Base-by-base conservation (phyloP, 2,329 filamentous ascomycete genomes). In the Chaetomiaceae sp. region DNA sequence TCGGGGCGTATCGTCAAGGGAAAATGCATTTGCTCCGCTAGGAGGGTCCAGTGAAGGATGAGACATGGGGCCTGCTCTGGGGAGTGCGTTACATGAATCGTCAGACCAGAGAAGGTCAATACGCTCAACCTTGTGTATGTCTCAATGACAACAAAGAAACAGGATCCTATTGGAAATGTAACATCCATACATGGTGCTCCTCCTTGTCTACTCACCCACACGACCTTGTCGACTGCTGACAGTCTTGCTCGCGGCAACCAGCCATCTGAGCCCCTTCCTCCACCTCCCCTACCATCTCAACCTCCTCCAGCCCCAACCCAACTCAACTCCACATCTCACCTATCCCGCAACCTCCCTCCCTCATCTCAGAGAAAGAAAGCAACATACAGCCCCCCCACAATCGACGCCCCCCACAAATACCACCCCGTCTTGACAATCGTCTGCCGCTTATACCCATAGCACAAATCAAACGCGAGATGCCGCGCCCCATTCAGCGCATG, bases 401-500 rank as follows among this genome's bases (percentile, higher is more conserved):
- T 60, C 32, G 69, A 71, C 8, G 61, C 58, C 7, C 62, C 65
- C 71, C 75, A 76, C 47, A 80, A 64, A 24, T 64, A 63, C 60
- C 66, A 70, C 55, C 75, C 66, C 54, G 63, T 65, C 55, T 66
- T 57, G 52, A 80, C 73, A 14, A 66, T 62, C 1, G 63, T 43
- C 68, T 72, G 74, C 50, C 65, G 24, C 37, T 47, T 56, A 59
- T 77, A 80, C 26, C 76, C 77, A 54, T 67, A 62, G 35, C 68
- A 71, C 7, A 72, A 45, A 52, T 81, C 78, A 61, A 73, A 78
- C 38, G 69, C 57, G 35, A 81, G 62, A 53, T 81, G 78, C 56
- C 75, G 70, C 45, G 72, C 57, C 50, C 78, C 78, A 65, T 76
- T 79, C 63, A 77, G 56, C 52, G 66, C 62, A 68, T 81, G 78